Evolutionary conservation across 192 early-diverging fungal genomes (phyloP), one percentile per base, ranked within the genome.

Genomic region (Chytriomyces confervae): DNA sequence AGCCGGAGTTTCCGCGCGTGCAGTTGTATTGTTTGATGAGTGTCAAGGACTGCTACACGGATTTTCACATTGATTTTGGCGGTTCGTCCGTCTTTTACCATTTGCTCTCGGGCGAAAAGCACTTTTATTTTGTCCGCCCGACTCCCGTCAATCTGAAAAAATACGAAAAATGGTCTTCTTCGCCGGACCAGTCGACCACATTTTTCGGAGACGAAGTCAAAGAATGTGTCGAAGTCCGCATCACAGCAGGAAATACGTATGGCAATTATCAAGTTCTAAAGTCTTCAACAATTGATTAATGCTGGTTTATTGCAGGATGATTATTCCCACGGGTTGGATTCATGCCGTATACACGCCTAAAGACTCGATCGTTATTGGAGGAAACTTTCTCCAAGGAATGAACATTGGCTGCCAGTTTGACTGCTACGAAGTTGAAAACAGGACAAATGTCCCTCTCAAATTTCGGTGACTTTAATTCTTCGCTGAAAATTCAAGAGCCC

Each of bases 241-340:
- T 98, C 1, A 67, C 82, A 27, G 88, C 94, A 16, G 94, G 94
- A 6, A 94, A 96, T 79, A 98, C 96, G 92, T 94, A 88, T 85
- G 86, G 67, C 43, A 9, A 8, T 51, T 50, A 69, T 80, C 69
- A 13, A 6, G 5, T 3, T 24, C 6, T 66, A 7, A 24, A 9
- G 6, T 77, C 57, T 6, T 20, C 65, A 47, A 5, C 13, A 0
- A 16, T 66, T 66, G 46, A 7, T 60, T 60, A 60, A 72, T 18
- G 0, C 48, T 8, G 11, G 2, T 16, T 11, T 48, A 18, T 49
- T 18, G 46, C 75, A 69, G 80, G 57, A 93, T 93, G 91, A 82
- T 96, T 57, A 96, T 98, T 64, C 96, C 96, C 20, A 91, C 95
- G 7, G 96, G 96, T 46, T 98, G 96, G 96, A 96, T 98, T 75